These are phyloP conservation scores for Zymoseptoria pseudotritici DNA, from an alignment of 2,329 filamentous ascomycete genomes.

Conservation along the genomic window DNA sequence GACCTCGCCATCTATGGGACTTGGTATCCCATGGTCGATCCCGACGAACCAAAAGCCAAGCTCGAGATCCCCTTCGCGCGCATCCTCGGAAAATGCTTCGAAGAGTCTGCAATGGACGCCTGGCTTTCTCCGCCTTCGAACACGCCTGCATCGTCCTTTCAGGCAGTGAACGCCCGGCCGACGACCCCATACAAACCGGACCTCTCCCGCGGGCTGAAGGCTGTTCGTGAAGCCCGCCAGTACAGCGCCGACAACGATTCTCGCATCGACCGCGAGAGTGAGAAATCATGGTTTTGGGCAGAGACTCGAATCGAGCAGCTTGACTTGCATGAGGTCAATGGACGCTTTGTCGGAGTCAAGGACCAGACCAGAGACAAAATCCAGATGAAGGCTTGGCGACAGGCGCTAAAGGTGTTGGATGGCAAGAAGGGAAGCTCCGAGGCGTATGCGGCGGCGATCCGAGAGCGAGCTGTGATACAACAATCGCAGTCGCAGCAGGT, in stretches of 20 bases:
- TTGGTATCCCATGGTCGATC: constrained; percentile 46
- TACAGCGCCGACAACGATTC: constrained; percentile 42
- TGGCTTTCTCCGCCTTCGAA: constrained; percentile 34
- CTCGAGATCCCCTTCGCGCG: constrained; percentile 43
- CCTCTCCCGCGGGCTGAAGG: constrained; percentile 35
- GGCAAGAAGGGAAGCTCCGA: constrained; percentile 21
- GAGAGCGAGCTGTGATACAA: constrained; percentile 7
- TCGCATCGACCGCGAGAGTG: constrained; percentile 35
- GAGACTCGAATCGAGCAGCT: constrained; percentile 51
- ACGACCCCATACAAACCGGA: constrained; percentile 1
- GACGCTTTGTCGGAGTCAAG: constrained; percentile 13
- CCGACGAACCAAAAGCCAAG: constrained; percentile 32
- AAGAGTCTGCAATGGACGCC: constrained; percentile 42
- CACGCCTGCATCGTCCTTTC: constrained; percentile 7
- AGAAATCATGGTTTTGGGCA: constrained; percentile 50
- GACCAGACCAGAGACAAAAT: constrained; percentile 12
- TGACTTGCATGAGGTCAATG: constrained; percentile 35
- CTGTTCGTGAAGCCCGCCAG: constrained; percentile 39
- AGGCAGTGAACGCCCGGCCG: constrained; percentile 14
- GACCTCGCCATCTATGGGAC: constrained; percentile 36
- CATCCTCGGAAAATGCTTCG: constrained; percentile 49
- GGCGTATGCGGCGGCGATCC: constrained; percentile 20
- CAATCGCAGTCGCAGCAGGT: constrained; percentile 8
- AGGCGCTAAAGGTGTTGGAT: constrained; percentile 23
- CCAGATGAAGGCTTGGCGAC: constrained; percentile 20